A percentile compares a stretch with the other conserved stretches of the same genome.
These are phyloP conservation scores for Candida tibetensis DNA, from an alignment of 805 yeast species.

Conservation along the genomic window DNA sequence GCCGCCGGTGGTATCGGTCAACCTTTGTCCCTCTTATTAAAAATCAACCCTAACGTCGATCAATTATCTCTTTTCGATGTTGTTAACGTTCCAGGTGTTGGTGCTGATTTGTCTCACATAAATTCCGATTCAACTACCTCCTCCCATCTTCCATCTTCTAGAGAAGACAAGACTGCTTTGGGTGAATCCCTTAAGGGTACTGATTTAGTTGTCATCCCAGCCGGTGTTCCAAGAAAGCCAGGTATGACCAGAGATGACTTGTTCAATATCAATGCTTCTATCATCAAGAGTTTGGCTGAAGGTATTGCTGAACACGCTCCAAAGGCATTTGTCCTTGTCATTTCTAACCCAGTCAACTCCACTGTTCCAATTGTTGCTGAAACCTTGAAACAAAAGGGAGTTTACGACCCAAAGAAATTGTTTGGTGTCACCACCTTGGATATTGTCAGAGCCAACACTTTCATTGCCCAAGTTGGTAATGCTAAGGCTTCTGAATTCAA, in stretches of 20 bases:
- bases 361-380: conserved; percentile 88
- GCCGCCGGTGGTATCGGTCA: conserved; percentile 97
- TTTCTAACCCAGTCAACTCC: conserved; percentile 92
- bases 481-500: conserved; percentile 51
- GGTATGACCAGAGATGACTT: conserved; percentile 93
- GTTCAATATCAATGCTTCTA: conserved; percentile 79
- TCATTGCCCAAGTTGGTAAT: conserved; percentile 54
- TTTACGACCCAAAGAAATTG: conserved; percentile 66
- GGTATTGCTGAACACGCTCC: conserved; percentile 74
- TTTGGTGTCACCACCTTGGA: conserved; percentile 91
- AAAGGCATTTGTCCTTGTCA: conserved; percentile 72
- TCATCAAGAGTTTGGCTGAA: conserved; percentile 68
- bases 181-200: conserved; percentile 44
- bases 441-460: conserved; percentile 82
- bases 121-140: conserved; percentile 61
- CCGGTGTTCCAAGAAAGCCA: conserved; percentile 91
- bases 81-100: conserved; percentile 81
- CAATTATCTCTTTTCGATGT: conserved; percentile 82
- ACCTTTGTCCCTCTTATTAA: conserved; percentile 79
- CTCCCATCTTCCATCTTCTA: conserved; percentile 58
- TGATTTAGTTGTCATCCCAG: conserved; percentile 62
- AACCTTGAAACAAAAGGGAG: conserved; percentile 64
- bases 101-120: conserved; percentile 84
- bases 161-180: conserved; percentile 46
- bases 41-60: conserved; percentile 59